phyloP scores from a whole-genome alignment of 139 green algal genomes.

The Parachlorella kessleri region DNA sequence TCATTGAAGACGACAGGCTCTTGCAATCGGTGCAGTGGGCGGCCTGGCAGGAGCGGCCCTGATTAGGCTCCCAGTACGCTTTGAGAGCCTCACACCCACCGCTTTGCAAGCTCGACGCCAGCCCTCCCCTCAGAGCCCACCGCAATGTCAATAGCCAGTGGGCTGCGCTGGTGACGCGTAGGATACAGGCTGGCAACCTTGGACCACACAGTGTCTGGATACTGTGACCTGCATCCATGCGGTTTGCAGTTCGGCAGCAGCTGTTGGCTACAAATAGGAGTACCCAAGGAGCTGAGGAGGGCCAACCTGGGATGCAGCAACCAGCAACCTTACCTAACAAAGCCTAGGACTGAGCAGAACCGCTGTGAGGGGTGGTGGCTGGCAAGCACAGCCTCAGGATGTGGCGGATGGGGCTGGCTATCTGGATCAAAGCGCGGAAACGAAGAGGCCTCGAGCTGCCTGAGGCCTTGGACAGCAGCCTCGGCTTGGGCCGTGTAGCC shows the following conservation, averaged over 20 bases:
- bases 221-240: background rate
- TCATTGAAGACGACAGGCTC: no score
- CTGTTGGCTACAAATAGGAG: background rate
- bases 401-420: no score
- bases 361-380: background rate
- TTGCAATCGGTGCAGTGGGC: background rate
- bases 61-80: background rate
- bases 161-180: background rate
- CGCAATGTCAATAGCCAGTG: background rate
- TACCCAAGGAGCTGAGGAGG: background rate
- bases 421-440: no score
- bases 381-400: background rate
- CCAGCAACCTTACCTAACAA: background rate
- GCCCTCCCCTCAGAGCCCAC: background rate
- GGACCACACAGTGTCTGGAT: background rate
- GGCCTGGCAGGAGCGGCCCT: background rate
- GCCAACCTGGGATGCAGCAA: background rate
- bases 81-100: background rate
- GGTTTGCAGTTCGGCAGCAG: background rate
- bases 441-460: no score
- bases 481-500: no score
- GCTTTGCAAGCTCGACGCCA: background rate
- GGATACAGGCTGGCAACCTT: background rate
- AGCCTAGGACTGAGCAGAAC: background rate
- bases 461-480: no score